phyloP scores from a whole-genome alignment of 106 monocot genomes.

The Platanthera guangdongensis region DNA sequence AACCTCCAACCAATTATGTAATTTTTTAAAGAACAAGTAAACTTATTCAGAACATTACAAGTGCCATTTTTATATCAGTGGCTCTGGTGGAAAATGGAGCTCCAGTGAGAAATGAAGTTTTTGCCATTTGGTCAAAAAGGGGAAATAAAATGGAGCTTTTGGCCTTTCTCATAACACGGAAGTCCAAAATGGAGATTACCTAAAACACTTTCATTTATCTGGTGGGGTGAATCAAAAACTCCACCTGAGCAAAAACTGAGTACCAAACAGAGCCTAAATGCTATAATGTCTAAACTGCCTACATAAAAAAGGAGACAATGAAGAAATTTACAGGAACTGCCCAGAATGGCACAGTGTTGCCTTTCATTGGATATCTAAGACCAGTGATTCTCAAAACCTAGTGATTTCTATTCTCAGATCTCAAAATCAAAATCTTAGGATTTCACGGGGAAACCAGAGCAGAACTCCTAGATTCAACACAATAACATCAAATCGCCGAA shows the following conservation, averaged over 20 bases:
- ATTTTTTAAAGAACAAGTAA: neutral
- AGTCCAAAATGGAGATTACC: neutral
- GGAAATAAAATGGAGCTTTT: neutral
- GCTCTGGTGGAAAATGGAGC: no score
- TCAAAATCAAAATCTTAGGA: no score
- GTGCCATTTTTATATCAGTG: neutral
- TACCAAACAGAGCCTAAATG: neutral
- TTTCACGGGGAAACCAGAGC: no score
- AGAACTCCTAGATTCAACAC: no score
- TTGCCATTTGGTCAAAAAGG: no score
- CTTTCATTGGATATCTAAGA: constrained; percentile 52
- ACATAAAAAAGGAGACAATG: neutral
- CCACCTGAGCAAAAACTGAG: no score
- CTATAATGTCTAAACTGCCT: neutral
- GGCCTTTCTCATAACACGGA: neutral
- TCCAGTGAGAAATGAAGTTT: no score
- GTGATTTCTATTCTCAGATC: no score
- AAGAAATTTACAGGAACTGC: constrained; percentile 44
- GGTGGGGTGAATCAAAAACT: no score
- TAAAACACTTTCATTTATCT: no score
- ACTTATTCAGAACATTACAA: neutral
- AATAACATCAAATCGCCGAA: no score
- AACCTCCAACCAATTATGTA: neutral
- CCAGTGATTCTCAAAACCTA: no score
- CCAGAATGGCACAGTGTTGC: constrained; percentile 61